Evolutionary conservation across 129 eudicot genomes (phyloP).

Genomic region (Tagetes erecta): DNA sequence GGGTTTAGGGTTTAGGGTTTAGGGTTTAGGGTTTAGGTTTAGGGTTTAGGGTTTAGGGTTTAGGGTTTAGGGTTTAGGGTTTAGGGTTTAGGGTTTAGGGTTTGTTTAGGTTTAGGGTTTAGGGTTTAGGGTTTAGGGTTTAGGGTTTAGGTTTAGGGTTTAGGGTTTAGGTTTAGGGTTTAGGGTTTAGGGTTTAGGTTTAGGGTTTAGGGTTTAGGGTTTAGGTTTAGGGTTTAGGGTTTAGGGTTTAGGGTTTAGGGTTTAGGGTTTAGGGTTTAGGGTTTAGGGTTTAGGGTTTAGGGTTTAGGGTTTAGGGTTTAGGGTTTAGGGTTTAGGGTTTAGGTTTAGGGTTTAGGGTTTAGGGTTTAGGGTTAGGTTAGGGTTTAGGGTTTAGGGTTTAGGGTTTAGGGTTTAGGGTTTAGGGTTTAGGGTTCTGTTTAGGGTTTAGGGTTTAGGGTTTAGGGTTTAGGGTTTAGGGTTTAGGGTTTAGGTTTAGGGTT

Average conservation of each 20-base stretch:
- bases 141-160: constrained; percentile 14
- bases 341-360: constrained; percentile 17
- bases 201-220: constrained; percentile 20
- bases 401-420: constrained; percentile 13
- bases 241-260: constrained; percentile 25
- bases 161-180: constrained; percentile 24
- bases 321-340: constrained; percentile 11
- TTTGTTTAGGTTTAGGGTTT: constrained; percentile 27
- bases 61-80: constrained; percentile 26
- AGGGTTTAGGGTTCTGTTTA: constrained; percentile 16
- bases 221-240: constrained; percentile 25
- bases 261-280: constrained; percentile 25
- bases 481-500: background rate
- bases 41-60: constrained; percentile 28
- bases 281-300: constrained; percentile 16
- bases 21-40: constrained; percentile 29
- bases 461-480: constrained; percentile 7
- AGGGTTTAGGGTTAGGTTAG: background rate
- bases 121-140: constrained; percentile 26
- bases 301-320: constrained; percentile 16
- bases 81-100: constrained; percentile 32
- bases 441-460: constrained; percentile 9
- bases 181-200: too few relatives aligned
- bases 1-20: constrained; percentile 28
- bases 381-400: background rate